These are phyloP conservation scores for Fusarium succisae DNA, from an alignment of 2,329 filamentous ascomycete species.

Conservation along the genomic window DNA sequence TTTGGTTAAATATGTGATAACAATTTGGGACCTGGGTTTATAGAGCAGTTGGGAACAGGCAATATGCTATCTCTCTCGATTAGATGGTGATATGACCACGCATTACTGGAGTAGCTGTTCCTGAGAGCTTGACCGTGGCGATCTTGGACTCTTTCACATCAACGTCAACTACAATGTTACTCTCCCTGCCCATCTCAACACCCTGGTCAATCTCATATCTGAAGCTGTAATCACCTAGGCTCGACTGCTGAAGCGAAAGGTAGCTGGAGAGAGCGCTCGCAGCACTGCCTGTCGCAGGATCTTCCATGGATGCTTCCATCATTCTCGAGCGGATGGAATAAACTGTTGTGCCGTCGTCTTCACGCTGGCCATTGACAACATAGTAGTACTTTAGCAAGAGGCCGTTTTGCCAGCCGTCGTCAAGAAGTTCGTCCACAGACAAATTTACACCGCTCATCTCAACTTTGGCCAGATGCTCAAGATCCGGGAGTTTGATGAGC, in stretches of 20 bases:
- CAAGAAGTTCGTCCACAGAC: slow-evolving; percentile 51
- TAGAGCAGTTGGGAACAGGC: neutral
- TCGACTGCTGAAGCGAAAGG: slow-evolving; percentile 56
- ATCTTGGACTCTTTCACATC: slow-evolving; percentile 44
- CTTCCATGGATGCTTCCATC: slow-evolving; percentile 63
- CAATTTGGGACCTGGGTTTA: neutral
- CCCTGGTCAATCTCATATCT: slow-evolving; percentile 69
- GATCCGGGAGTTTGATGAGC: slow-evolving; percentile 68
- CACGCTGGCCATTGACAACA: slow-evolving; percentile 51
- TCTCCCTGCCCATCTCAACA: slow-evolving; percentile 72
- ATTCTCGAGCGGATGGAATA: slow-evolving; percentile 66
- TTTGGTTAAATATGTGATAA: neutral
- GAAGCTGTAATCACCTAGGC: slow-evolving; percentile 44
- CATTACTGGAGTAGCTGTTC: slow-evolving; percentile 50
- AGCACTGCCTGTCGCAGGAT: slow-evolving; percentile 71
- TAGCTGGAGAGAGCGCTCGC: slow-evolving; percentile 66
- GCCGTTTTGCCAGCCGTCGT: slow-evolving; percentile 62
- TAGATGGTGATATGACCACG: slow-evolving; percentile 45
- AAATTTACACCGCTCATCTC: slow-evolving; percentile 48
- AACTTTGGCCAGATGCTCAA: slow-evolving; percentile 64
- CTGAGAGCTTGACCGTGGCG: slow-evolving; percentile 46
- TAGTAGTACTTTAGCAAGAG: slow-evolving; percentile 69
- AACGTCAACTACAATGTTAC: slow-evolving; percentile 61
- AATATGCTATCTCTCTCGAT: neutral
- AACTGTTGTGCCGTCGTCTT: slow-evolving; percentile 40